Evolutionary conservation across 257 asterid genomes (phyloP), one percentile per base, ranked within the genome.

Genomic region (Perilla frutescens): DNA sequence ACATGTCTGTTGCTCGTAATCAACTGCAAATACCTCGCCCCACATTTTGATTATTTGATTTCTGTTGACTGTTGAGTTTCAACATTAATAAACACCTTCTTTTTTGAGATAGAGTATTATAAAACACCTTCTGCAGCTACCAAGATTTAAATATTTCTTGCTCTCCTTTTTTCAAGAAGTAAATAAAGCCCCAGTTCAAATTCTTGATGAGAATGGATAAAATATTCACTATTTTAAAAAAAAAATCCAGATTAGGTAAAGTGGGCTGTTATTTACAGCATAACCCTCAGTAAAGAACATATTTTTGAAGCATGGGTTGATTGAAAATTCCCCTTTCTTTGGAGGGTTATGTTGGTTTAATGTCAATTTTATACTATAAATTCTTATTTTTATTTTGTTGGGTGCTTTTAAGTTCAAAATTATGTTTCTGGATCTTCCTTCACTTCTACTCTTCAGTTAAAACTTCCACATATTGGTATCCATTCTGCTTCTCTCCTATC

Each of bases 351-450:
- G 70, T 55, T n/a, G 70, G 54, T 80, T 58, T 11, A 54, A 37
- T 49, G 55, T 48, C 43, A 64, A 53, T 68, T 34, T 34, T 20
- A 20, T 20, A 20, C 26, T 20, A 34, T 34, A 34, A 34, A 34
- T 34, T 76, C 26, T 20, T 32, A 69, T 39, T 45, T 70, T 8
- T 8, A 0, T 8, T 44, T 49, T 47, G 3, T 20, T 20, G 34
- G 26, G 31, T 71, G 69, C 70, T 78, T 20, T 20, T 20, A 20
- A 20, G 26, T 20, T 47, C 56, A 51, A 75, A 63, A 12, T 62
- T 40, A 76, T 71, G 72, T 78, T 81, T 45, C 78, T 83, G 74
- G 84, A 84, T 83, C 88, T 83, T 82, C 55, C 85, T 77, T 81
- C 61, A 40, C 77, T 68, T 69, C 53, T 51, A 80, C 78, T 74